Conservation (phyloP, 2,329 filamentous ascomycete genomes). For the Botryosphaeria dothidea region DNA sequence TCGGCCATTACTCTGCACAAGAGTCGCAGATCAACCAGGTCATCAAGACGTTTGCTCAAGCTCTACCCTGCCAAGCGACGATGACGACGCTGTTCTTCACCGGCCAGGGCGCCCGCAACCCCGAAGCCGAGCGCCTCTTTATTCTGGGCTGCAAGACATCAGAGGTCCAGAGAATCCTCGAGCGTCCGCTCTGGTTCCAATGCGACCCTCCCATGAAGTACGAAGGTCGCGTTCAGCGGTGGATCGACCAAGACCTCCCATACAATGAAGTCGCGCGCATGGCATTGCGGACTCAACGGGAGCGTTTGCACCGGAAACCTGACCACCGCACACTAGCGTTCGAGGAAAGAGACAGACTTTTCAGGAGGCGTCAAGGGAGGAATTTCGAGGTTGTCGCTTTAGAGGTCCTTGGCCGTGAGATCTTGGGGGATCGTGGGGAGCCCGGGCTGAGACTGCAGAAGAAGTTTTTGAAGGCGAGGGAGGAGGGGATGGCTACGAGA, state of each 20-base stretch:
- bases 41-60: background rate
- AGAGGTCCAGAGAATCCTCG: too few species aligned
- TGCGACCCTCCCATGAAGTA: background rate
- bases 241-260: too few species aligned
- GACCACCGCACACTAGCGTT: too few species aligned
- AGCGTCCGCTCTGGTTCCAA: background rate
- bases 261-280: too few species aligned
- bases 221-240: background rate
- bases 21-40: too few species aligned
- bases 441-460: background rate
- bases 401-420: background rate
- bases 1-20: too few species aligned
- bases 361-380: background rate
- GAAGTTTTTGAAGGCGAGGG: background rate
- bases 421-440: background rate
- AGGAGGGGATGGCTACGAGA: background rate
- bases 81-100: background rate
- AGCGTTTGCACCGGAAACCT: too few species aligned
- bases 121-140: background rate
- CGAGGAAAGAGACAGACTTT: background rate
- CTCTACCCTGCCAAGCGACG: background rate
- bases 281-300: too few species aligned
- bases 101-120: background rate
- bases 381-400: background rate
- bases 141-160: too few species aligned